Conservation (phyloP, 768 basidiomycete species). For the Pleurotus tuoliensis region DNA sequence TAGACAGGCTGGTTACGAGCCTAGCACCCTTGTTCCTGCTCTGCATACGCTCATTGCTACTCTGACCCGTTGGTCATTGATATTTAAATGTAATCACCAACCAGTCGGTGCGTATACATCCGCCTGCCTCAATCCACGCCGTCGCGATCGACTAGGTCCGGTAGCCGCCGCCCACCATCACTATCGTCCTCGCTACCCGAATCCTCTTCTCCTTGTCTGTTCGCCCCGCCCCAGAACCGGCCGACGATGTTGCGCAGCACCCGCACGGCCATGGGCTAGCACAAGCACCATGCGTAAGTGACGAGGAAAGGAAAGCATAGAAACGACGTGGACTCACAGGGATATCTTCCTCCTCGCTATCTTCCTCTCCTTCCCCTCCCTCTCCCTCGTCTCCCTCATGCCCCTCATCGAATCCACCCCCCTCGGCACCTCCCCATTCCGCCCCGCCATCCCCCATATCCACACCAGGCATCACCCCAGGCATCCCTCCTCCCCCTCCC, state of each 20-base stretch:
- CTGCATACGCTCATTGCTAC: no score
- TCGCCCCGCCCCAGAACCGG: constrained; percentile 49
- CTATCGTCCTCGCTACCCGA: constrained; percentile 7
- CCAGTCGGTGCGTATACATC: no score
- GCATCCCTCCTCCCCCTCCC: constrained; percentile 39
- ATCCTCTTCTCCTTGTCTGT: constrained; percentile 37
- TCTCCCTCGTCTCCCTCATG: constrained; percentile 29
- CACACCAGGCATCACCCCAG: constrained; percentile 33
- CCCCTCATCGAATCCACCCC: neutral
- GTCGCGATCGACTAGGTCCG: constrained; percentile 12
- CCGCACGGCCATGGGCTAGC: constrained; percentile 56
- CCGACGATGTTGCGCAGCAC: constrained; percentile 55
- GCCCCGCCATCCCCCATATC: constrained; percentile 16
- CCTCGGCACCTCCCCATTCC: constrained; percentile 17
- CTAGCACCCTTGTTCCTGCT: no score
- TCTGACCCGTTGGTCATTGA: no score
- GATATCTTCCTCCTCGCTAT: constrained; percentile 43
- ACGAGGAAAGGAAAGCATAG: constrained; percentile 7
- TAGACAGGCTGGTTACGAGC: no score
- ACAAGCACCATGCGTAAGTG: neutral
- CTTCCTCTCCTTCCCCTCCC: constrained; percentile 35
- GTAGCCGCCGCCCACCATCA: neutral
- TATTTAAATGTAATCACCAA: no score
- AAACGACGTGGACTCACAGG: constrained; percentile 34
- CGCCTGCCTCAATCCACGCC: constrained; percentile 15